Percentiles rank a stretch among this genome's conserved stretches.
Evolutionary conservation across 495 filamentous ascomycete genomes (phyloP).

Genomic region (Trichodelitschia bisporula): DNA sequence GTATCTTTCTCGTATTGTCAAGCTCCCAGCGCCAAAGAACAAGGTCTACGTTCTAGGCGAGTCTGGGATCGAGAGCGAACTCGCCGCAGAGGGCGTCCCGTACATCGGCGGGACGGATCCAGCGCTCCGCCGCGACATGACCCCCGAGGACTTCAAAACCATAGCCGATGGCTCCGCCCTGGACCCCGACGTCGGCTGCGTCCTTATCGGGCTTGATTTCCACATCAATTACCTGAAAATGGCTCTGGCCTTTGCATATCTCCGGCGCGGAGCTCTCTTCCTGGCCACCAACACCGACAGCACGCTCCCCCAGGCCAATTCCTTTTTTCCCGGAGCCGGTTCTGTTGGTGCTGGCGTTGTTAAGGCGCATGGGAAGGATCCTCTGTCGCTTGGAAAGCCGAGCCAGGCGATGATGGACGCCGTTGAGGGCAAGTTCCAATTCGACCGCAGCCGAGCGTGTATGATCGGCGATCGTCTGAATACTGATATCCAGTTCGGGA

Average conservation of each 20-base stretch:
- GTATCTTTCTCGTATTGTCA: conserved; percentile 84
- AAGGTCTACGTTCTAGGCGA: conserved; percentile 91
- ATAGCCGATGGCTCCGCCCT: conserved; percentile 54
- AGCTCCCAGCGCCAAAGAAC: conserved; percentile 49
- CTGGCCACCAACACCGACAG: conserved; percentile 83
- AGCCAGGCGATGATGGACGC: conserved; percentile 99
- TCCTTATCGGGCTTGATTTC: conserved; percentile 75
- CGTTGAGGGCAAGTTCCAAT: conserved; percentile 79
- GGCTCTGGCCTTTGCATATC: conserved; percentile 59
- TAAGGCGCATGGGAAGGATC: conserved; percentile 42
- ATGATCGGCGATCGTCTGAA: conserved; percentile 92
- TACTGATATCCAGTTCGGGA: conserved; percentile 89
- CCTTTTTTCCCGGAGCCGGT: conserved; percentile 81
- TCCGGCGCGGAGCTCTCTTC: conserved; percentile 63
- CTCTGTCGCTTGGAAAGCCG: conserved; percentile 70
- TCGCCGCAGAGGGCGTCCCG: conserved; percentile 46
- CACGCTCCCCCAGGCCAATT: conserved; percentile 53
- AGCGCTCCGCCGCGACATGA: conserved; percentile 45
- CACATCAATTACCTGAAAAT: conserved; percentile 89
- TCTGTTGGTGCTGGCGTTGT: conserved; percentile 54
- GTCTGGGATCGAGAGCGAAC: conserved; percentile 71
- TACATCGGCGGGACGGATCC: conserved; percentile 84
- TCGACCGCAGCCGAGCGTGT: conserved; percentile 64
- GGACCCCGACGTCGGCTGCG: conserved; percentile 70
- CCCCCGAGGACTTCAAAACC: conserved; percentile 47